Base-by-base conservation (phyloP, 148 eudicot species). In the Vaccinium myrtillus region DNA sequence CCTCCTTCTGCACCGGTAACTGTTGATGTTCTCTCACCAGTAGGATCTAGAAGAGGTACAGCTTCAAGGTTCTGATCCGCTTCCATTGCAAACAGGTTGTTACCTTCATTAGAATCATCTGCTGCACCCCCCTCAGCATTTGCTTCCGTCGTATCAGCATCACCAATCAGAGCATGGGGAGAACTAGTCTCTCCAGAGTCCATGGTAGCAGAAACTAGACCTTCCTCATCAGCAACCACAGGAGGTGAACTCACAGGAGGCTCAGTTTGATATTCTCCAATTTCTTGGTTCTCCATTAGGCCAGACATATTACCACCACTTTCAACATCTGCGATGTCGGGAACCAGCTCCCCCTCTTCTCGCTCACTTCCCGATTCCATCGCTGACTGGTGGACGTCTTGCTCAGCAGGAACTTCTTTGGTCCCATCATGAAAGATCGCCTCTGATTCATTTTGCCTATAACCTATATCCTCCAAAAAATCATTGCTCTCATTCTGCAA, bases 271-370 rank as follows among this genome's bases (percentile, higher is more conserved):
- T 39, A 80, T 82, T 91, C 96, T 53, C 83, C 86, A 32, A 55
- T 56, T 85, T 87, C 93, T 77, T 87, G 92, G 84, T 87, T 81
- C 82, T 85, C 94, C 15, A 49, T 78, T 63, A 82, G 51, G 23
- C 82, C 63, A 56, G 85, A 79, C 77, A 69, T 77, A 77, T 82
- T 92, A 82, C 83, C 93, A 69, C 84, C 94, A 65, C 83, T 91
- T n/a, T 90, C 98, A 75, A 83, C 67, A 75, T 91, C 90, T 23
- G 84, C 87, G 78, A 80, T 86, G 77, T 90, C 96, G 13, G 91
- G 84, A 75, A 71, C 83, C 82, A 94, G 65, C 86, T 94, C 98
- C 78, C 97, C 99, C 87, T 90, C 99, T 90, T 96, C 99, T 84
- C 82, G 86, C 51, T 96, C 97, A 80, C 85, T 87, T 27, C 83